These are phyloP conservation scores for Daphne laureola DNA, from an alignment of 441 rosid species.

Conservation along the genomic window DNA sequence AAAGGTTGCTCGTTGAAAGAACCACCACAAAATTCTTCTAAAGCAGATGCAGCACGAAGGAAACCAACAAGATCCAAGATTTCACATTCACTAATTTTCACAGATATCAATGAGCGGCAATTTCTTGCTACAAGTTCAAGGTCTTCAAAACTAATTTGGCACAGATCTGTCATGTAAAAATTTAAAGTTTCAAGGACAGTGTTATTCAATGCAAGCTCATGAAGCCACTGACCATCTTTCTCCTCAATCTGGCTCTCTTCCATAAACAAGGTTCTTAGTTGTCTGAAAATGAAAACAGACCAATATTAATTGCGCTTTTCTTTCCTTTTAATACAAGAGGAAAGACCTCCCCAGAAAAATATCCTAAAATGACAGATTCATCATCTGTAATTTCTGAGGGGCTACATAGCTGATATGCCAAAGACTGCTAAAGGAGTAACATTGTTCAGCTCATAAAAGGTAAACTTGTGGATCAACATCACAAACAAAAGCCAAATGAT, in stretches of 20 bases:
- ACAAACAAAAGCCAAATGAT: too few species aligned
- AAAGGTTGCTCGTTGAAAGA: constrained; percentile 51
- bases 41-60: constrained; percentile 49
- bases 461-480: too few species aligned
- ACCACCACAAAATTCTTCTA: constrained; percentile 92
- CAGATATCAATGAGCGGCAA: constrained; percentile 52
- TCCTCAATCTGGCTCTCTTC: constrained; percentile 70
- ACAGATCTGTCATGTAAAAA: constrained; percentile 73
- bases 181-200: constrained; percentile 69
- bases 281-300: constrained; percentile 33
- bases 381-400: too few species aligned
- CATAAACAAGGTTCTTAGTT: constrained; percentile 60
- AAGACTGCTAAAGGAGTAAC: too few species aligned
- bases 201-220: constrained; percentile 70
- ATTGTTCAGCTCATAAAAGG: too few species aligned
- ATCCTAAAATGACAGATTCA: neutral
- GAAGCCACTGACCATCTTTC: constrained; percentile 80
- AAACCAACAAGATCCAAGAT: constrained; percentile 57
- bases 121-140: constrained; percentile 74
- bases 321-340: too few species aligned
- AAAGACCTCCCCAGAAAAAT: neutral
- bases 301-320: neutral
- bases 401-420: too few species aligned
- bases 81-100: constrained; percentile 71
- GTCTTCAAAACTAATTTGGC: constrained; percentile 41